A percentile compares a stretch with the other conserved stretches of the same genome.
phyloP scores from a whole-genome alignment of 345 rosid genomes.

The Fremontodendron californicum region DNA sequence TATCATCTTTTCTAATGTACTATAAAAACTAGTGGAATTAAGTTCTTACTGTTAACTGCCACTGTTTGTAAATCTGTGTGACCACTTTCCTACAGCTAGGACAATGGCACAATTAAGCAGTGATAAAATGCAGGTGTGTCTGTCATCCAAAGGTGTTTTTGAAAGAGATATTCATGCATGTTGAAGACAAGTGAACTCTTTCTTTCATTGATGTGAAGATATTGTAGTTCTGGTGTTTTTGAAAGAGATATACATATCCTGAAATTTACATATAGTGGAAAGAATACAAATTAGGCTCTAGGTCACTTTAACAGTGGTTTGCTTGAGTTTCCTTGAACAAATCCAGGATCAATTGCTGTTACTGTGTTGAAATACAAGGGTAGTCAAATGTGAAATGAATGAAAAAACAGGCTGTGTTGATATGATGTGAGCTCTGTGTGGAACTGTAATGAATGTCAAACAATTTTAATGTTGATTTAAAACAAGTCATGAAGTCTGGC shows the following conservation, averaged over 20 bases:
- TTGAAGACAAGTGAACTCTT: background rate
- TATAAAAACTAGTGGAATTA: background rate
- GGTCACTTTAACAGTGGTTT: background rate
- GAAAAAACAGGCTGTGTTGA: background rate
- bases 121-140: background rate
- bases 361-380: slow-evolving; percentile 1
- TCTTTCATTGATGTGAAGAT: background rate
- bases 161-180: background rate
- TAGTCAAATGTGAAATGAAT: background rate
- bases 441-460: background rate
- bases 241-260: background rate
- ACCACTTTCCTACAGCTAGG: background rate
- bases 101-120: background rate
- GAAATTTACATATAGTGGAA: background rate
- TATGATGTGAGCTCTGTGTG: background rate
- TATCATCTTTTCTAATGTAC: background rate
- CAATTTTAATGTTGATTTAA: background rate
- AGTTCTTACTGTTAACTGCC: background rate
- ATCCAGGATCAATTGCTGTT: background rate
- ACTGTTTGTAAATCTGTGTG: background rate
- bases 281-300: background rate
- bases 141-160: background rate
- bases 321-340: background rate
- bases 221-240: background rate
- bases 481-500: background rate